Evolutionary conservation across 805 yeast species (phyloP), one percentile per base, ranked within the genome.

Genomic region (Starmerella tilneyi): DNA sequence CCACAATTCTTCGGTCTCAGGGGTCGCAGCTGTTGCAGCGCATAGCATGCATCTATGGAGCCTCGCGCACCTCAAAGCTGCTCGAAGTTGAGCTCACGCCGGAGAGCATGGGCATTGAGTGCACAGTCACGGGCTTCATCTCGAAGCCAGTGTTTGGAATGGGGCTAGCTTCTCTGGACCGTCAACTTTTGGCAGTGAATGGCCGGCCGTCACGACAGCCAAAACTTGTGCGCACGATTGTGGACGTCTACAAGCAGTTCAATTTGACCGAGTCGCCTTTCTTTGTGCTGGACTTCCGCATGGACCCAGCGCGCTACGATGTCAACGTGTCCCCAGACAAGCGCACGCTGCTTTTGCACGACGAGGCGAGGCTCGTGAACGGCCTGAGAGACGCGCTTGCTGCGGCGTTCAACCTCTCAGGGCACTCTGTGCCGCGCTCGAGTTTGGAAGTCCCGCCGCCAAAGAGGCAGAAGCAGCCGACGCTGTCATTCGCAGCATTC

Each of bases 241-340:
- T 79, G 50, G 96, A 86, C 47, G 72, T 75, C 1, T 92, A 84
- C 64, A 77, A 75, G 50, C 68, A 70, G 29, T 84, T 73, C 61
- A 88, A 86, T 53, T 72, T 75, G 54, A 67, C 78, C 4, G 96
- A 86, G 56, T 71, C 59, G 43, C 97, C 97, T 0, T 74, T 76
- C 9, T 68, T 82, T 40, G 68, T 85, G 2, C 54, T 84, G 3
- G 70, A 92, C 60, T 53, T 92, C 17, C 56, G 57, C 12, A 58
- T 84, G 5, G 70, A 73, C 32, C 68, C 81, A 0, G 17, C 40
- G 9, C 39, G 41, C 16, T 60, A 61, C n/a, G 98, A 92, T 63
- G 70, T 92, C 16, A 92, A 92, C 61, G 82, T 92, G 1, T 79
- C 95, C 0, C 97, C 98, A 0, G 96, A 92, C 60, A 92, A 92